Conservation (phyloP, 208 protist species). For the Wallacemonas collosoma region DNA sequence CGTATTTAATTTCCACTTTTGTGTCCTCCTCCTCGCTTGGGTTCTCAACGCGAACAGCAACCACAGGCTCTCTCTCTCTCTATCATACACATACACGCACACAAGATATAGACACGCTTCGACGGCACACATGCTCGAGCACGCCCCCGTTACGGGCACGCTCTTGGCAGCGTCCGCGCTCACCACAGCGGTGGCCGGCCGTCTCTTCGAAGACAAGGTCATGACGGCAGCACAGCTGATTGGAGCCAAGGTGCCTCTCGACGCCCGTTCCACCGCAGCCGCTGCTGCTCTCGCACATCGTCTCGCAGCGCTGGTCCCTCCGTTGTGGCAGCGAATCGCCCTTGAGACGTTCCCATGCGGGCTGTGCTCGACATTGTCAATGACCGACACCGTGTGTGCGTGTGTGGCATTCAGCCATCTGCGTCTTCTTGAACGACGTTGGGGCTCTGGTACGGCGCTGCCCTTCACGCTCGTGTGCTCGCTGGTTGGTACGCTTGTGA, state of each 20-base stretch:
- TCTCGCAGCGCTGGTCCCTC: conserved; percentile 14
- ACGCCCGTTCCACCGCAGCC: not conserved
- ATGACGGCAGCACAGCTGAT: conserved; percentile 9
- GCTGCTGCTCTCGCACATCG: not conserved
- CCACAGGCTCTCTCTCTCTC: no score
- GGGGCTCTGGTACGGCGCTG: conserved; percentile 59
- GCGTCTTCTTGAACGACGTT: conserved; percentile 65
- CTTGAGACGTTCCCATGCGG: conserved; percentile 53
- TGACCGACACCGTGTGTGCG: conserved; percentile 2
- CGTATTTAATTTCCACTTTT: no score
- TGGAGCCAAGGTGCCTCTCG: conserved; percentile 5
- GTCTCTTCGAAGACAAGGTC: conserved; percentile 20
- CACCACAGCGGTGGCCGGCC: conserved; percentile 30
- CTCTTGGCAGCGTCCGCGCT: conserved; percentile 45
- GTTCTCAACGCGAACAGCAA: no score
- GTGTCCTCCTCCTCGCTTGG: no score
- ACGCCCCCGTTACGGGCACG: conserved; percentile 63
- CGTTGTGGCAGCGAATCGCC: conserved; percentile 33
- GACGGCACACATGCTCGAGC: conserved; percentile 31
- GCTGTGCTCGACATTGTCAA: conserved; percentile 13
- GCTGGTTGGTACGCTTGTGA: conserved; percentile 34
- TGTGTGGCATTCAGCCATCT: conserved; percentile 43
- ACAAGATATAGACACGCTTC: no score
- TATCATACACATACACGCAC: no score
- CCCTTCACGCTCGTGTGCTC: conserved; percentile 52